phyloP scores from a whole-genome alignment of 2,329 filamentous ascomycete species.

The Neophaeococcomyces aloes region DNA sequence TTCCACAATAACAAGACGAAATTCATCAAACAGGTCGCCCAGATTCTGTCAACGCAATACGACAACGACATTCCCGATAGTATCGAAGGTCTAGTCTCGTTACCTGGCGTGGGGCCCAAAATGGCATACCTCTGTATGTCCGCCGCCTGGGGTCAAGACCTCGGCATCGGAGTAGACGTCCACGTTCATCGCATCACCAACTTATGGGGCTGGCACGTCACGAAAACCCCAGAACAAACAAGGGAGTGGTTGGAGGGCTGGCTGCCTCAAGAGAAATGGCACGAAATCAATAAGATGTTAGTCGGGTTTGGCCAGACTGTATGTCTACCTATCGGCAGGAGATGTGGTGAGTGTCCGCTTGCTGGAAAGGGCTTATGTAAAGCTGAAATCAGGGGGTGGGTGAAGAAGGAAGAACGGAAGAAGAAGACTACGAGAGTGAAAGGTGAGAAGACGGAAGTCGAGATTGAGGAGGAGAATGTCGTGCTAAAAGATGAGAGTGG shows the following conservation, averaged over 20 bases:
- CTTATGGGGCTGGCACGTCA: conserved; percentile 83
- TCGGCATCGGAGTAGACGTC: conserved; percentile 86
- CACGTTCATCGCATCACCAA: conserved; percentile 94
- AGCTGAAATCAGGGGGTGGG: conserved; percentile 55
- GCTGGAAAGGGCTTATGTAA: conserved; percentile 66
- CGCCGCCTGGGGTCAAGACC: conserved; percentile 57
- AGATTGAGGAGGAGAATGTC: conserved; percentile 24
- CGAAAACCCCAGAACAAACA: conserved; percentile 72
- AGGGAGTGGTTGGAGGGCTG: conserved; percentile 64
- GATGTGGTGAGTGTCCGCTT: conserved; percentile 77
- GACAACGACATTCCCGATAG: conserved; percentile 69
- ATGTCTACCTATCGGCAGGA: conserved; percentile 66
- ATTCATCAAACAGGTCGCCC: conserved; percentile 64
- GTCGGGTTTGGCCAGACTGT: conserved; percentile 83
- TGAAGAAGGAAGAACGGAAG: conserved; percentile 28
- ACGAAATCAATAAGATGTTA: conserved; percentile 81
- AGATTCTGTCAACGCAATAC: conserved; percentile 60
- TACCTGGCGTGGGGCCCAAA: conserved; percentile 86
- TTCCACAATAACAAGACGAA: conserved; percentile 94
- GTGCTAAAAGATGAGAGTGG: conserved; percentile 21
- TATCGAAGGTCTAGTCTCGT: conserved; percentile 60
- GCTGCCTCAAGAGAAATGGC: conserved; percentile 77
- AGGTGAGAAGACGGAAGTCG: conserved; percentile 24
- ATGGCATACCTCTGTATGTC: conserved; percentile 87
- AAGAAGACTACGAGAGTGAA: conserved; percentile 22